These are phyloP conservation scores for Eucalyptus marginata DNA, from an alignment of 345 rosid species.

Conservation along the genomic window DNA sequence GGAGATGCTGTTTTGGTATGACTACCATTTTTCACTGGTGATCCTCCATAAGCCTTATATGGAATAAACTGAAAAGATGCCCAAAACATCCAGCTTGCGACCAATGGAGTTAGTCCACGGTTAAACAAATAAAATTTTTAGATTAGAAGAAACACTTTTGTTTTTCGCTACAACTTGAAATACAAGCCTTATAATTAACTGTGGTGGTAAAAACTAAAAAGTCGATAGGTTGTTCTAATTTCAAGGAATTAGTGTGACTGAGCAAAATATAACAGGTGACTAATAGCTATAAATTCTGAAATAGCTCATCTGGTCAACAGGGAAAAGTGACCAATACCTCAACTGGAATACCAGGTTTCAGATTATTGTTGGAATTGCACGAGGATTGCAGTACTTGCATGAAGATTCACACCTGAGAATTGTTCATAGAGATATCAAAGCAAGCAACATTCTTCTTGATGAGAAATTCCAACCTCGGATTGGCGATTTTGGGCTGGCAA, in stretches of 20 bases:
- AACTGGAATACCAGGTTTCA: constrained; percentile 44
- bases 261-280: not conserved
- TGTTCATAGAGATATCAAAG: constrained; percentile 64
- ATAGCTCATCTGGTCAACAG: constrained; percentile 8
- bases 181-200: not conserved
- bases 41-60: not conserved
- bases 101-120: not conserved
- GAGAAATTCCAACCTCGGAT: constrained; percentile 52
- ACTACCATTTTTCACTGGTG: not conserved
- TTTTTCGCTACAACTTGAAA: not conserved
- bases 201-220: not conserved
- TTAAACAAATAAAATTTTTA: not conserved
- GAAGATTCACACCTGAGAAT: constrained; percentile 55
- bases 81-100: not conserved
- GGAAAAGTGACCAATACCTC: constrained; percentile 18
- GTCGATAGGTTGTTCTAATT: not conserved
- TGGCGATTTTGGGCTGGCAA: constrained; percentile 67
- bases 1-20: not conserved
- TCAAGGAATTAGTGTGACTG: not conserved
- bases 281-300: not conserved
- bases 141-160: not conserved
- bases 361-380: constrained; percentile 45
- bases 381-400: constrained; percentile 61
- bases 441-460: constrained; percentile 70
- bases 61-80: not conserved